Percentiles rank a stretch among this genome's conserved stretches.
Evolutionary conservation across 768 basidiomycete species (phyloP).

Genomic region (Epithele typhae): DNA sequence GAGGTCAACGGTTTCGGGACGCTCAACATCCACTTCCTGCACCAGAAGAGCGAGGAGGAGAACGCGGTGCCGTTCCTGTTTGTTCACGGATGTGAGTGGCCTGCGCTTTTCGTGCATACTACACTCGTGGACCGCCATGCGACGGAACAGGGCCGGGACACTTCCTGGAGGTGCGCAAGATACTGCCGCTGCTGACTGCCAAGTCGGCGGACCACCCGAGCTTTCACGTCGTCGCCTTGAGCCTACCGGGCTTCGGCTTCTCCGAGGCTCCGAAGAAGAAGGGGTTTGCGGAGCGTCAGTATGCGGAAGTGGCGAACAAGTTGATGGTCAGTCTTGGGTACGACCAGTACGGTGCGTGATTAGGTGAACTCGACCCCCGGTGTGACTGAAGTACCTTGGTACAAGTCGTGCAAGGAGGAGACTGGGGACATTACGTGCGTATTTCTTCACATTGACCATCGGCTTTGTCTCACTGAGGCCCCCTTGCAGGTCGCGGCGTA

Average conservation of each 20-base stretch:
- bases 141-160: slow-evolving; percentile 53
- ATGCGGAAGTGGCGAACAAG: slow-evolving; percentile 40
- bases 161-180: slow-evolving; percentile 52
- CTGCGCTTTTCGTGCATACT: background rate
- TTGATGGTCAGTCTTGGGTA: slow-evolving; percentile 29
- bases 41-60: slow-evolving; percentile 39
- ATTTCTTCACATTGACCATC: too few relatives aligned
- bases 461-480: background rate
- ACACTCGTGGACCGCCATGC: background rate
- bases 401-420: slow-evolving; percentile 43
- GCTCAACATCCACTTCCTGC: slow-evolving; percentile 55
- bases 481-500: slow-evolving; percentile 22
- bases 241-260: slow-evolving; percentile 60
- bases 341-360: slow-evolving; percentile 17
- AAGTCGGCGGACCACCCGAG: slow-evolving; percentile 40
- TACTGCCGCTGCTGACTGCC: slow-evolving; percentile 48
- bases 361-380: background rate
- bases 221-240: slow-evolving; percentile 58
- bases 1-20: slow-evolving; percentile 41
- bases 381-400: background rate
- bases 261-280: slow-evolving; percentile 50
- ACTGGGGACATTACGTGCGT: slow-evolving; percentile 39
- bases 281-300: slow-evolving; percentile 46
- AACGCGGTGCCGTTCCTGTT: slow-evolving; percentile 55
- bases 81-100: slow-evolving; percentile 51